Base-by-base conservation (phyloP, 1,139 yeast genomes). In the Eremothecium coryli region DNA sequence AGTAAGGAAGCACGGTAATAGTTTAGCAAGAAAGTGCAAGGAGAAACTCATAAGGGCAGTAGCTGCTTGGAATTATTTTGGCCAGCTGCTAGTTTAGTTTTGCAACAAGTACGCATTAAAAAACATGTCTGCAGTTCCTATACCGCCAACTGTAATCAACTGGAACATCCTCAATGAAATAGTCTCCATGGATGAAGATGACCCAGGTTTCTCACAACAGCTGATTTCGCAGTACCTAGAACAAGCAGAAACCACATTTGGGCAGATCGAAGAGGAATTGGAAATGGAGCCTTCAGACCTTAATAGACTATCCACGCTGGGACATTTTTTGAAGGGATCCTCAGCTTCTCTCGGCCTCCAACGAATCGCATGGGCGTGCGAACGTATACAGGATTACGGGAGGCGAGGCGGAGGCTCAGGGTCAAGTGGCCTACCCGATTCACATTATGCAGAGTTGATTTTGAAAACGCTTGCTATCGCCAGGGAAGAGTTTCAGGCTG, bases 321-420 rank as follows among this genome's bases (percentile, higher is more conserved):
- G 98, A 17, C 98, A 90, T 57, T 90, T 84, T 56, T 66, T 90
- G 42, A 93, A 93, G 58, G 98, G 98, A 29, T 80, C 93, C 8
- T 93, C 97, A 1, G 95, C 97, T 3, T 93, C 96, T 1, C 65
- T 93, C 41, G 98, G 98, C 1, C 68, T 90, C 38, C 73, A 73
- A 29, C 74, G 77, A 44, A 82, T 90, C 37, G 84, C 90, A 42
- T 71, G 75, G 51, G 82, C 85, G 48, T 90, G 98, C 61, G 98
- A 88, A 58, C 68, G 90, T 49, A 86, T 90, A 44, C 98, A 90
- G 59, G 85, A 88, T 56, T 75, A 82, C 48, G 96, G 95, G n/a
- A 64, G 71, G 56, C 52, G 63, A 56, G 50, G 67, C 44, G 65
- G 61, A 37, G 55, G 60, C 26, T 43, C 44, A 20, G 37, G 26